Conservation (phyloP, 2,329 filamentous ascomycete genomes). For the Coniosporium tulheliwenetii region DNA sequence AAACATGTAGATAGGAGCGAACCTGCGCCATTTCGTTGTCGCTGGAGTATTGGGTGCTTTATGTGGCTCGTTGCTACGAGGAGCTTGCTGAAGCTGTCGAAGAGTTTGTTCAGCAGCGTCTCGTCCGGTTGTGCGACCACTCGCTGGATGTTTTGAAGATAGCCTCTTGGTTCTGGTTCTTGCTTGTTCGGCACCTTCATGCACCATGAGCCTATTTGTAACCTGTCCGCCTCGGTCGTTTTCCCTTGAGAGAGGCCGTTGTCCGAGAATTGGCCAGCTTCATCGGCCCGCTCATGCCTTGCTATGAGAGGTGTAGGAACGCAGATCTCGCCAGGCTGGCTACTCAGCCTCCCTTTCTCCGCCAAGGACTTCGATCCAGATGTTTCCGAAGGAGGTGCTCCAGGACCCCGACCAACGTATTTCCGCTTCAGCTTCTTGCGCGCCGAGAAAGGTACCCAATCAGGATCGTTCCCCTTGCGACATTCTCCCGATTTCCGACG, state of each 20-base stretch:
- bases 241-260: not conserved
- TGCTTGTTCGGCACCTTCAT: too few species aligned
- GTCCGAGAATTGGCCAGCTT: not conserved
- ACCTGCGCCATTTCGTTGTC: constrained; percentile 14
- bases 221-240: too few species aligned
- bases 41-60: too few species aligned
- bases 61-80: constrained; percentile 6
- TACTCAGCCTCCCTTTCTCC: not conserved
- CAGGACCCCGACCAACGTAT: not conserved
- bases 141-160: too few species aligned
- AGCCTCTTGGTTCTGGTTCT: too few species aligned
- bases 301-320: constrained; percentile 4
- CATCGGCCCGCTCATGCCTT: not conserved
- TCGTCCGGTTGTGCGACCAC: too few species aligned
- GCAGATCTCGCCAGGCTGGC: not conserved
- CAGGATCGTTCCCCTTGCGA: constrained; percentile 5
- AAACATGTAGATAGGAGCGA: constrained; percentile 23
- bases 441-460: constrained; percentile 6
- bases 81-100: constrained; percentile 8
- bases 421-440: not conserved
- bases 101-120: too few species aligned
- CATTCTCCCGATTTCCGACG: not conserved
- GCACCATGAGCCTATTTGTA: too few species aligned
- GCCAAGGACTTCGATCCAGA: not conserved
- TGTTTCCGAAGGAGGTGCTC: not conserved